A percentile compares a stretch with the other conserved stretches of the same genome.
phyloP scores from a whole-genome alignment of 306 rosid species.

The Prunus salicina region DNA sequence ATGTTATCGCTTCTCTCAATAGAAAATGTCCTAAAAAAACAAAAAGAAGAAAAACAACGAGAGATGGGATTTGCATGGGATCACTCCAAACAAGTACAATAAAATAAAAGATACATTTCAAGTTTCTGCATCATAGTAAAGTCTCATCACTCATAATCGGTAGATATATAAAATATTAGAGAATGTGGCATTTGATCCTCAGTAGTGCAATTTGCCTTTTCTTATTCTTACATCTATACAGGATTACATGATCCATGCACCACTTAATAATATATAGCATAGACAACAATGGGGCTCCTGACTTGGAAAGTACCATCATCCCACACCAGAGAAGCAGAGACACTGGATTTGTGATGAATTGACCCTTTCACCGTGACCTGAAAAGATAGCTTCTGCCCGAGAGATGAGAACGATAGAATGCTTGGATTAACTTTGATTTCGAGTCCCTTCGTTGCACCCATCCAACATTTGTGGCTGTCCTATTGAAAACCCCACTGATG shows the following conservation, averaged over 20 bases:
- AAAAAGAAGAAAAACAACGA: too few species aligned
- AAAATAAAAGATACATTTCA: too few species aligned
- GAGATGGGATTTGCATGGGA: too few species aligned
- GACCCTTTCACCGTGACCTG: slow-evolving; percentile 29
- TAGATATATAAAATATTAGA: too few species aligned
- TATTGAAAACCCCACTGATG: slow-evolving; percentile 20
- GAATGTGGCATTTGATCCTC: neutral
- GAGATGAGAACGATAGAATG: slow-evolving; percentile 34
- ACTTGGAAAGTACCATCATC: slow-evolving; percentile 44
- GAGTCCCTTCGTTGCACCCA: slow-evolving; percentile 18
- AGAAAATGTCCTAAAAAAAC: too few species aligned
- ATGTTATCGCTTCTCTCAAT: too few species aligned
- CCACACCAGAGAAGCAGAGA: slow-evolving; percentile 48
- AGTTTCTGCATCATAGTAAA: too few species aligned
- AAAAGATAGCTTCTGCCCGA: slow-evolving; percentile 31
- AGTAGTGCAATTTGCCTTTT: neutral
- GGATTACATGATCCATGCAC: neutral
- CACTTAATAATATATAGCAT: neutral
- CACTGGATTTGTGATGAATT: neutral
- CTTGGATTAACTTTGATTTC: slow-evolving; percentile 32
- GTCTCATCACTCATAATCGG: too few species aligned
- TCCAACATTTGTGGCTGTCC: slow-evolving; percentile 52
- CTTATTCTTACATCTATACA: neutral
- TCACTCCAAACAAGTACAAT: too few species aligned
- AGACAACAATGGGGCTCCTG: slow-evolving; percentile 47